Evolutionary conservation across 129 eudicot species (phyloP).

Genomic region (Flaveria sonorensis): DNA sequence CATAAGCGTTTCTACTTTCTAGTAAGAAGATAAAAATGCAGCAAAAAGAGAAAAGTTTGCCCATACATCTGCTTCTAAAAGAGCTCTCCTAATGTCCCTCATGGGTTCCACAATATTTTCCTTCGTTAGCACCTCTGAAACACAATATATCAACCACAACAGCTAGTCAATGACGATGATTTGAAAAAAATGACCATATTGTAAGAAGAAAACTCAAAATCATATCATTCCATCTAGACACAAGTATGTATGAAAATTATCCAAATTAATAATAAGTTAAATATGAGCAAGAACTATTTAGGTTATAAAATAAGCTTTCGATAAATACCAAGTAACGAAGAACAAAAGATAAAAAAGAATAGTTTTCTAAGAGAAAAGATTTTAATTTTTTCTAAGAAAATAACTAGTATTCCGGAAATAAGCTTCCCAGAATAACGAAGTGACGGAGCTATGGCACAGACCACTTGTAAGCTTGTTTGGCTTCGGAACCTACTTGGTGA

Average conservation of each 20-base stretch:
- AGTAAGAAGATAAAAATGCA: constrained; percentile 10
- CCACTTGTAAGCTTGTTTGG: no score
- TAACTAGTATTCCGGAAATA: no score
- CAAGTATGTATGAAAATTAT: not conserved
- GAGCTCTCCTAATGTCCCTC: constrained; percentile 97
- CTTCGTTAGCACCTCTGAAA: constrained; percentile 88
- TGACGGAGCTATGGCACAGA: no score
- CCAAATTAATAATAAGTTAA: not conserved
- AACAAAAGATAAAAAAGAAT: not conserved
- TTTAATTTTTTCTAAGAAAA: not conserved
- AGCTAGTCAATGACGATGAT: not conserved
- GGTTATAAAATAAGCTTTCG: not conserved
- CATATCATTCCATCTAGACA: no score
- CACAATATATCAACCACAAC: constrained; percentile 18
- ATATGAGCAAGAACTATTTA: not conserved
- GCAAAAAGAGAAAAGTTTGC: not conserved
- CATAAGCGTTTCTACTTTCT: not conserved
- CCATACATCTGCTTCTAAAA: constrained; percentile 95
- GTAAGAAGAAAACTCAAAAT: no score
- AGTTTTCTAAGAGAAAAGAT: not conserved
- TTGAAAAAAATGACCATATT: not conserved
- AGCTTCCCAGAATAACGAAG: no score
- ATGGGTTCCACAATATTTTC: constrained; percentile 95
- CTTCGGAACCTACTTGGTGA: no score
- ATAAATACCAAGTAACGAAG: not conserved